These are phyloP conservation scores for Hyaloraphidium curvatum DNA, from an alignment of 192 early-diverging fungal species.

Conservation along the genomic window DNA sequence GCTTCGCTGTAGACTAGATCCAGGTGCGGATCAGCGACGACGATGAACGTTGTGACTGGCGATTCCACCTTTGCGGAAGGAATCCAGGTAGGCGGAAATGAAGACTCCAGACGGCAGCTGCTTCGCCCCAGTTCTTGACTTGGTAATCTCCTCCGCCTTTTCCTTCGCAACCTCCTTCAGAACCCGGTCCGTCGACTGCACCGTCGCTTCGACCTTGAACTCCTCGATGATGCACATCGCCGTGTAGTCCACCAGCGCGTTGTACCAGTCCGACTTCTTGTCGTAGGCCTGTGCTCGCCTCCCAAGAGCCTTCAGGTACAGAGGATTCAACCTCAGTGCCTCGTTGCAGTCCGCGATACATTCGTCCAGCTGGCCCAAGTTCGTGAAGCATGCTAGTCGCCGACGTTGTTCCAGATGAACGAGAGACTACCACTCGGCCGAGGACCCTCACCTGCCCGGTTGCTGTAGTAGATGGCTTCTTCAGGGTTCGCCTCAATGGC, in stretches of 20 bases:
- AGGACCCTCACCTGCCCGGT: slow-evolving; percentile 67
- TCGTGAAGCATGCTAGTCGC: slow-evolving; percentile 1
- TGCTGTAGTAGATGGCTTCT: slow-evolving; percentile 71
- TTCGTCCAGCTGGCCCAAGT: slow-evolving; percentile 19
- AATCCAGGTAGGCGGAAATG: slow-evolving; percentile 83
- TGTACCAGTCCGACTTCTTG: neutral
- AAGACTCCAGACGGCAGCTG: slow-evolving; percentile 81
- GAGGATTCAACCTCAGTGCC: slow-evolving; percentile 24
- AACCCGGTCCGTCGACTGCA: slow-evolving; percentile 67
- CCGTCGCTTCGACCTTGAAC: slow-evolving; percentile 68
- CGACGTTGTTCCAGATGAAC: slow-evolving; percentile 16
- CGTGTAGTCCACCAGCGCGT: slow-evolving; percentile 45
- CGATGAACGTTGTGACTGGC: slow-evolving; percentile 10
- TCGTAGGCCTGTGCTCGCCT: neutral
- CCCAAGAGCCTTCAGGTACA: slow-evolving; percentile 20
- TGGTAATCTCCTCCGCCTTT: slow-evolving; percentile 56
- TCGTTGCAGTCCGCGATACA: slow-evolving; percentile 37
- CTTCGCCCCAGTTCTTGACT: slow-evolving; percentile 27
- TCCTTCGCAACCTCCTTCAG: slow-evolving; percentile 60
- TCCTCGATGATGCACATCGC: slow-evolving; percentile 84
- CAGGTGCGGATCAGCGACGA: too few species aligned
- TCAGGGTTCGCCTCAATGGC: slow-evolving; percentile 58
- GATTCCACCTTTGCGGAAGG: slow-evolving; percentile 43
- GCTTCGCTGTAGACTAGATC: too few species aligned
- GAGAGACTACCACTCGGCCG: slow-evolving; percentile 24